A percentile compares a stretch with the other conserved stretches of the same genome.
Evolutionary conservation across 108 stramenopile species (phyloP).

Genomic region (Nannochloropsis granulata): DNA sequence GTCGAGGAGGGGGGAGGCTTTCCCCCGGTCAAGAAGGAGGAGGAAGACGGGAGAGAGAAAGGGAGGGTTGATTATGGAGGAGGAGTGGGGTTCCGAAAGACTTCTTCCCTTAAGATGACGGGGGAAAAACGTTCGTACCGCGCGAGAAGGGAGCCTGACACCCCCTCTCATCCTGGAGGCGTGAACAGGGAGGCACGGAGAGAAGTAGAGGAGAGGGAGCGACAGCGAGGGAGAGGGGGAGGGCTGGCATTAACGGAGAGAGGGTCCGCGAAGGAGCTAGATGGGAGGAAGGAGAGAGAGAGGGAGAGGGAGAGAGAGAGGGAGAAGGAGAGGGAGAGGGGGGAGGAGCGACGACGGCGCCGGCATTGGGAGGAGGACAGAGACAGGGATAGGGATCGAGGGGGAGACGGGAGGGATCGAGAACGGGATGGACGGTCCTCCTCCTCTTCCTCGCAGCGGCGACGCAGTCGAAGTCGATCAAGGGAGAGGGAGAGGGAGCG

Average conservation of each 20-base stretch:
- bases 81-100: neutral
- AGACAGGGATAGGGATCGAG: neutral
- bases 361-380: neutral
- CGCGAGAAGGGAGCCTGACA: neutral
- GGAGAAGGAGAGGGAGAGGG: neutral
- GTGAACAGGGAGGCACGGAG: conserved; percentile 1
- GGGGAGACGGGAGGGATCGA: neutral
- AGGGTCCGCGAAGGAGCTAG: neutral
- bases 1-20: neutral
- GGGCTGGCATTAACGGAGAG: neutral
- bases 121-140: neutral
- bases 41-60: neutral
- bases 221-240: neutral
- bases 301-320: neutral
- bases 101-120: neutral
- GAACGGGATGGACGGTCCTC: neutral
- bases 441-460: neutral
- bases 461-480: neutral
- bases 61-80: neutral
- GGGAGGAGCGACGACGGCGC: no score
- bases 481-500: neutral
- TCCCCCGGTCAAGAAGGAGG: neutral
- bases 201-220: conserved; percentile 13
- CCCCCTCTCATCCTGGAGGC: neutral
- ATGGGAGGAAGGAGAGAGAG: neutral